phyloP scores from a whole-genome alignment of 2,329 filamentous ascomycete species.

The Xylaria hypoxylon region DNA sequence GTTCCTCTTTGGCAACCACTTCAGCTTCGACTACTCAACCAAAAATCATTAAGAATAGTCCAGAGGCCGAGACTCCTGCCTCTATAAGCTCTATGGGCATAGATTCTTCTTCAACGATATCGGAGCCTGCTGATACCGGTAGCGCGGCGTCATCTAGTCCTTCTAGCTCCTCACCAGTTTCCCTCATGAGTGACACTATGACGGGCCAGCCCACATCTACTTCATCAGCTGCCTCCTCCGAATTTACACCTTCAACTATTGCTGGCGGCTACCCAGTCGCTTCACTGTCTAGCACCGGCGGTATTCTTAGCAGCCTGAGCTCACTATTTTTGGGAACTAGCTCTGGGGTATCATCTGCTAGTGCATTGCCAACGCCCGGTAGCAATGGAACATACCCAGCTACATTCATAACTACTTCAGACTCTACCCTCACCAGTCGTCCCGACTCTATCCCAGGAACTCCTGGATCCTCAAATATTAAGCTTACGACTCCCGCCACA shows the following conservation, averaged over 20 bases:
- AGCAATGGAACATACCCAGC: slow-evolving; percentile 19
- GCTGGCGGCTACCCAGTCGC: slow-evolving; percentile 32
- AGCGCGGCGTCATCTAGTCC: background rate
- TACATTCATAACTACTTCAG: slow-evolving; percentile 16
- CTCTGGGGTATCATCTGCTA: slow-evolving; percentile 22
- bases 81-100: slow-evolving; percentile 13
- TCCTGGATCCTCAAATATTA: background rate
- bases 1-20: slow-evolving; percentile 17
- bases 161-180: background rate
- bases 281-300: slow-evolving; percentile 40
- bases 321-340: slow-evolving; percentile 46
- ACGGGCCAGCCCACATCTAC: slow-evolving; percentile 11
- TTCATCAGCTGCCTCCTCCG: slow-evolving; percentile 5
- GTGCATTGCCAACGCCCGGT: background rate
- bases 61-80: slow-evolving; percentile 28
- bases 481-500: background rate
- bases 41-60: slow-evolving; percentile 38
- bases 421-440: background rate
- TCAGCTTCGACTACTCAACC: slow-evolving; percentile 13
- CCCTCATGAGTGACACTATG: background rate
- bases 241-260: background rate
- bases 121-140: background rate
- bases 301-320: slow-evolving; percentile 49
- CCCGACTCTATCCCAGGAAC: background rate
- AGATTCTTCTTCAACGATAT: slow-evolving; percentile 3